These are phyloP conservation scores for Alternaria sp. DNA, from an alignment of 2,329 filamentous ascomycete species.

Conservation along the genomic window DNA sequence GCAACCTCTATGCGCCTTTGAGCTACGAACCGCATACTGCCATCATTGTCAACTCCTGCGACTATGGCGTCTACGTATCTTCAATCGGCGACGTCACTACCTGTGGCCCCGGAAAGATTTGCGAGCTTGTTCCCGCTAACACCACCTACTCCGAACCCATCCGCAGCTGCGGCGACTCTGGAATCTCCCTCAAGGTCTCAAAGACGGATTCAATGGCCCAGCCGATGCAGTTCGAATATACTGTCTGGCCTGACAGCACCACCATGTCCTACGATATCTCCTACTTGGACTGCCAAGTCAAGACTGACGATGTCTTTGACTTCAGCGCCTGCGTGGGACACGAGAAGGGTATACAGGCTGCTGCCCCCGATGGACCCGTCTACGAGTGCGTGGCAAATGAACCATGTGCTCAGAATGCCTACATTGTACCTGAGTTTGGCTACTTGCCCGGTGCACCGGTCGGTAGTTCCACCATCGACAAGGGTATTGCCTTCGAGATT, in stretches of 20 bases:
- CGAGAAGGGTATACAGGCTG: slow-evolving; percentile 25
- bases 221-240: slow-evolving; percentile 28
- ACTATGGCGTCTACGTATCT: slow-evolving; percentile 25
- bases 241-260: slow-evolving; percentile 14
- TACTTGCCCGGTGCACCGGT: slow-evolving; percentile 22
- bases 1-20: slow-evolving; percentile 14
- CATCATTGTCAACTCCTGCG: slow-evolving; percentile 29
- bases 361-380: slow-evolving; percentile 4
- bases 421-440: slow-evolving; percentile 19
- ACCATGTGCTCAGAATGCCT: slow-evolving; percentile 19
- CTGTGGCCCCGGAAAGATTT: slow-evolving; percentile 2
- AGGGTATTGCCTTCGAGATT: slow-evolving; percentile 26
- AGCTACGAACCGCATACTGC: slow-evolving; percentile 10
- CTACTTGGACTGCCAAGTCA: slow-evolving; percentile 25
- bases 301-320: slow-evolving; percentile 10
- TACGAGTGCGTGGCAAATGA: slow-evolving; percentile 16
- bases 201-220: slow-evolving; percentile 6
- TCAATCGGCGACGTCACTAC: slow-evolving; percentile 16
- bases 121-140: slow-evolving; percentile 10
- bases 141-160: slow-evolving; percentile 16
- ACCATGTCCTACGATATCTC: slow-evolving; percentile 25
- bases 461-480: slow-evolving; percentile 11
- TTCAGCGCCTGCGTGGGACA: slow-evolving; percentile 20
- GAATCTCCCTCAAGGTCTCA: slow-evolving; percentile 23
- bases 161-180: slow-evolving; percentile 11